A percentile compares a stretch with the other conserved stretches of the same genome.
phyloP scores from a whole-genome alignment of 2,329 filamentous ascomycete genomes.

The Hyphodiscus sp. region DNA sequence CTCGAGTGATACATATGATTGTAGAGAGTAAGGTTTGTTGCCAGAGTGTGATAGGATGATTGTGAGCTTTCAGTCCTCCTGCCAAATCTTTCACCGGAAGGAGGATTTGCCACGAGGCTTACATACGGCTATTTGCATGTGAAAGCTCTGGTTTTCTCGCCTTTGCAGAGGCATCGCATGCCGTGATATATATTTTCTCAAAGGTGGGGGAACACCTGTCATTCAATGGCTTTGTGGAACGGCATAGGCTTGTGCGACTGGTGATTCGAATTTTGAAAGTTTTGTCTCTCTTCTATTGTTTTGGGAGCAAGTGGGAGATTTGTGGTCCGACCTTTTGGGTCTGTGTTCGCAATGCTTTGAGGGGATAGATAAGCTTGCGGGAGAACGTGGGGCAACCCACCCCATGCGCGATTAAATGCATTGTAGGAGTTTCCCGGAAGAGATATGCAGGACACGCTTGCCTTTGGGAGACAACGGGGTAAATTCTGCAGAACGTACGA shows the following conservation, averaged over 20 bases:
- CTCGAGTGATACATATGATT: neutral
- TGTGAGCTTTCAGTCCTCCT: neutral
- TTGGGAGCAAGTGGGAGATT: too few species aligned
- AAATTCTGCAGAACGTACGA: too few species aligned
- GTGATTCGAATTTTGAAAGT: neutral
- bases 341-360: neutral
- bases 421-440: neutral
- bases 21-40: neutral
- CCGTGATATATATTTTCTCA: neutral
- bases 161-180: neutral
- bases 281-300: too few species aligned
- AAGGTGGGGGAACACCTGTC: constrained; percentile 13
- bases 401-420: neutral
- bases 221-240: constrained; percentile 11
- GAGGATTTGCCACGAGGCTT: constrained; percentile 19
- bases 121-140: constrained; percentile 18
- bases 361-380: neutral
- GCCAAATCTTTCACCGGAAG: neutral
- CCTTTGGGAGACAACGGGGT: too few species aligned
- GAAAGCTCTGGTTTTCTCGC: neutral
- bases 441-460: too few species aligned
- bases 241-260: constrained; percentile 1
- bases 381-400: neutral
- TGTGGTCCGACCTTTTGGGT: neutral
- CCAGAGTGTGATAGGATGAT: neutral